Evolutionary conservation across 306 rosid species (phyloP).

Genomic region (Pueraria montana): DNA sequence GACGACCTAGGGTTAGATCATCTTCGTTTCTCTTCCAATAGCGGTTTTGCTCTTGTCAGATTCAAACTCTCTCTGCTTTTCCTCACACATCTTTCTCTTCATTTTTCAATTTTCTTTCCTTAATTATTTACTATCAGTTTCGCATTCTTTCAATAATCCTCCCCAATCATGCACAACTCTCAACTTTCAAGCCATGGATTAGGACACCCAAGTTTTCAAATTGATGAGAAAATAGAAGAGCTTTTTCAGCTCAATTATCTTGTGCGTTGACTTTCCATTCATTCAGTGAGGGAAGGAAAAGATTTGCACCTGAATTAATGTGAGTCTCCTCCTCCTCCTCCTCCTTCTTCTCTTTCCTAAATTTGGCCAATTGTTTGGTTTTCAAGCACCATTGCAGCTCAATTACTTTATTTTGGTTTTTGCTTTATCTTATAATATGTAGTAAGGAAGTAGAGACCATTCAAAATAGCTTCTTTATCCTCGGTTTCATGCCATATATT

Average conservation of each 20-base stretch:
- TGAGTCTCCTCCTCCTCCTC: neutral
- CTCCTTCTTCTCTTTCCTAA: neutral
- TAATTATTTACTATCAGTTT: neutral
- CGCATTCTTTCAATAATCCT: neutral
- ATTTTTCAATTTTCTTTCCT: neutral
- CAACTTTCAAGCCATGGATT: neutral
- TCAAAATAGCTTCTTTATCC: neutral
- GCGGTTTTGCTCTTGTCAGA: neutral
- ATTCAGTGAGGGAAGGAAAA: neutral
- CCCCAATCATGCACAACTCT: neutral
- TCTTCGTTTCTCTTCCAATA: neutral
- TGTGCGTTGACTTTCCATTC: neutral
- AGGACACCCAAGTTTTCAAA: neutral
- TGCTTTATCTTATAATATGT: neutral
- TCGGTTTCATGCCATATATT: slow-evolving; percentile 1
- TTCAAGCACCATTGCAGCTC: neutral
- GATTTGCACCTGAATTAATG: slow-evolving; percentile 5
- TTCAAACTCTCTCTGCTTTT: neutral
- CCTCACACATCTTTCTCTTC: neutral
- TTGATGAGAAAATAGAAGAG: neutral
- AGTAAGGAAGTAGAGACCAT: neutral
- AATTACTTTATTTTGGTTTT: neutral
- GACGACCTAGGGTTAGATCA: slow-evolving; percentile 19
- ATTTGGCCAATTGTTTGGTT: neutral
- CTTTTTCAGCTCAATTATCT: neutral